Conservation (phyloP, 2,329 filamentous ascomycete genomes). For the Cadophora sp. region DNA sequence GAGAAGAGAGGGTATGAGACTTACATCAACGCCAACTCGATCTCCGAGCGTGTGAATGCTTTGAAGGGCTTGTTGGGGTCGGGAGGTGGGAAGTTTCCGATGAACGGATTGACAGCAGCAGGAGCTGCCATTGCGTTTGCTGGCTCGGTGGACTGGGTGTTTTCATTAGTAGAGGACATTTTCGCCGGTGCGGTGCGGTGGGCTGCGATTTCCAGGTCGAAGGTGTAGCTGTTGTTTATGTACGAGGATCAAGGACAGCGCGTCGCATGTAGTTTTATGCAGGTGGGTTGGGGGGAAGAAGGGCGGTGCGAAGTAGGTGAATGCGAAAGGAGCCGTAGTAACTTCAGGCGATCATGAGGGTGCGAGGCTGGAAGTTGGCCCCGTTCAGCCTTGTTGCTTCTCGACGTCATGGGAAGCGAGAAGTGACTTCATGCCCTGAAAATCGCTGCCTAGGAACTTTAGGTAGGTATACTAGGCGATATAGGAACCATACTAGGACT, state of each 20-base stretch:
- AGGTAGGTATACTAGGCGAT: neutral
- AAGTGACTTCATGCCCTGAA: neutral
- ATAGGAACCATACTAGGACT: neutral
- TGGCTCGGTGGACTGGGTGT: neutral
- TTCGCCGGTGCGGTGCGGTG: neutral
- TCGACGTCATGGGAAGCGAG: neutral
- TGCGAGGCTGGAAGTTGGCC: neutral
- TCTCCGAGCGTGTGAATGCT: neutral
- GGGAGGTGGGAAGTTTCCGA: neutral
- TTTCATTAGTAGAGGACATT: conserved; percentile 4
- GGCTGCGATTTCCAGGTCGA: neutral
- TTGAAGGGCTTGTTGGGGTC: neutral
- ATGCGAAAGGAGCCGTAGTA: neutral
- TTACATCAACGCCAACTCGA: conserved; percentile 7
- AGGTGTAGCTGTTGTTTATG: neutral
- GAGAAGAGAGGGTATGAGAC: too few relatives aligned
- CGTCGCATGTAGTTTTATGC: neutral
- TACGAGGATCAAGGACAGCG: neutral
- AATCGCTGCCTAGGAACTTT: neutral
- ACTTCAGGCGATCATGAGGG: neutral
- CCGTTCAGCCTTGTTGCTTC: neutral
- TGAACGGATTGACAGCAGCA: neutral
- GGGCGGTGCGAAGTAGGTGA: neutral
- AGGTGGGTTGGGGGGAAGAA: neutral
- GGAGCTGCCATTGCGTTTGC: neutral